A percentile compares a stretch with the other conserved stretches of the same genome.
These are phyloP conservation scores for Chimonanthus praecox DNA, from an alignment of 164 flowering plant genomes.

Conservation along the genomic window DNA sequence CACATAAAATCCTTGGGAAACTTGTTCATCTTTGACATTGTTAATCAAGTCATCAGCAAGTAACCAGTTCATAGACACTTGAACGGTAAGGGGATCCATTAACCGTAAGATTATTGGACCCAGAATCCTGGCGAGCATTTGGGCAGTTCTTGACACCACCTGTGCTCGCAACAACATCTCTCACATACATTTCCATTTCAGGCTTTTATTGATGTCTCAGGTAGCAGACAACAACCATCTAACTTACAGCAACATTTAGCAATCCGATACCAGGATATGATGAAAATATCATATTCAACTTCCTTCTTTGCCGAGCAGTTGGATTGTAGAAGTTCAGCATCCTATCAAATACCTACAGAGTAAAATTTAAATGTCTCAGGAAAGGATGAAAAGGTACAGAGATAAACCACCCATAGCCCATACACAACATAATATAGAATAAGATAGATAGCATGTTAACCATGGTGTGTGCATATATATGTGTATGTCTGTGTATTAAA, in stretches of 20 bases:
- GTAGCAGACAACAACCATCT: not conserved
- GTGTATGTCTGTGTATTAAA: too few species aligned
- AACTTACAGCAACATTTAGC: conserved; percentile 85
- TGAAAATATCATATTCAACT: conserved; percentile 29
- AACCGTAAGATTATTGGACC: too few species aligned
- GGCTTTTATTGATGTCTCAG: too few species aligned
- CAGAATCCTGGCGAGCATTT: too few species aligned
- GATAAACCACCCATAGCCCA: not conserved
- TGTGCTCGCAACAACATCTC: too few species aligned
- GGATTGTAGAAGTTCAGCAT: conserved; percentile 22
- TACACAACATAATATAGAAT: not conserved
- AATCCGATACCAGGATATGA: conserved; percentile 56
- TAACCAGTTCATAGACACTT: too few species aligned
- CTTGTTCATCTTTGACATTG: too few species aligned
- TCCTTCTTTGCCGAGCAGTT: conserved; percentile 19
- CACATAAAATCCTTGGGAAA: too few species aligned
- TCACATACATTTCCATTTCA: too few species aligned
- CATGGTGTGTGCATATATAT: not conserved
- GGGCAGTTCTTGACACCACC: too few species aligned
- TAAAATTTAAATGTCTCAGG: not conserved
- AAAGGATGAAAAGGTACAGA: not conserved
- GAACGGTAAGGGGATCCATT: too few species aligned
- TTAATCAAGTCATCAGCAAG: too few species aligned
- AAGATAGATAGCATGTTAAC: not conserved
- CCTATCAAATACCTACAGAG: conserved; percentile 53